Percentiles rank a stretch among this genome's conserved stretches.
These are phyloP conservation scores for Phalaenopsis equestris DNA, from an alignment of 106 monocot genomes.

Conservation along the genomic window DNA sequence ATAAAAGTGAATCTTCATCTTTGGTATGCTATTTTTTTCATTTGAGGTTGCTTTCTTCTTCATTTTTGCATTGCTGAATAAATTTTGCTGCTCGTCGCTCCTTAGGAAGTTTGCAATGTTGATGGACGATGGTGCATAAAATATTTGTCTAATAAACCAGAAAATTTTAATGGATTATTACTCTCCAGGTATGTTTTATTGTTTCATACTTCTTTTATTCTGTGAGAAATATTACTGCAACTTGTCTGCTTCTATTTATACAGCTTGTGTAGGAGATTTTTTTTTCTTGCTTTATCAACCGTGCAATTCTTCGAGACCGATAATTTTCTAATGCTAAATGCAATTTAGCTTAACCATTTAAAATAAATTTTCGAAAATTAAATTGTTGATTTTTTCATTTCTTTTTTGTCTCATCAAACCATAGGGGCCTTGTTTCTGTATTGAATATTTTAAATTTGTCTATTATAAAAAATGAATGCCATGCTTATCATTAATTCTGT, in stretches of 20 bases:
- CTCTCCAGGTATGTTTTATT: slow-evolving; percentile 43
- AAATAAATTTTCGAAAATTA: no score
- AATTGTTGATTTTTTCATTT: no score
- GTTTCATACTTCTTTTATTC: not conserved
- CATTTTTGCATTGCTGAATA: not conserved
- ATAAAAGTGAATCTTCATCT: slow-evolving; percentile 25
- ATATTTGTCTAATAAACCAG: slow-evolving; percentile 10
- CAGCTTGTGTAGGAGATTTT: no score
- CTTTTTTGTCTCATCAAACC: no score
- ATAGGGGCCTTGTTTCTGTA: no score
- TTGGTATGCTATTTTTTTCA: slow-evolving; percentile 33
- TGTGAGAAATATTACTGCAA: not conserved
- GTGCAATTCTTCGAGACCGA: no score
- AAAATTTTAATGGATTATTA: slow-evolving; percentile 43
- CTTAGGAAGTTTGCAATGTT: slow-evolving; percentile 53
- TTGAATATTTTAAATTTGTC: no score
- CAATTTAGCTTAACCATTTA: no score
- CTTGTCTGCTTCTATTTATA: not conserved
- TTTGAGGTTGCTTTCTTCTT: not conserved
- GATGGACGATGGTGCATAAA: slow-evolving; percentile 76
- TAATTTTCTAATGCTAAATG: no score
- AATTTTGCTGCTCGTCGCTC: slow-evolving; percentile 5
- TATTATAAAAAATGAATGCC: no score
- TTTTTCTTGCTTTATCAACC: no score
- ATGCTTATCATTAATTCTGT: no score